phyloP scores from a whole-genome alignment of 2,329 filamentous ascomycete species.

The Ophiocordyceps camponoti-rufipedis region DNA sequence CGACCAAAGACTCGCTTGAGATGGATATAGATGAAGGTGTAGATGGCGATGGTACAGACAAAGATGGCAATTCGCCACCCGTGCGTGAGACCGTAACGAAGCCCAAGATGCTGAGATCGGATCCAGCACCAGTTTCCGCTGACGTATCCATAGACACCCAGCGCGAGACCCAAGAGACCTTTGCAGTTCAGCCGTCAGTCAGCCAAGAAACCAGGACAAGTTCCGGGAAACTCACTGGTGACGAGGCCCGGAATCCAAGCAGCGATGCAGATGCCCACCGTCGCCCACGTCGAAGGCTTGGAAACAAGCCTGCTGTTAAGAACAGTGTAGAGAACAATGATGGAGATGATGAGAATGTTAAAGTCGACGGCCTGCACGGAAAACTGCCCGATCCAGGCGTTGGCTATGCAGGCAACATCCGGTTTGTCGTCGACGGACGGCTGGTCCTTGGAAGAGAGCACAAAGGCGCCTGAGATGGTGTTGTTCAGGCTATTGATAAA shows the following conservation, averaged over 20 bases:
- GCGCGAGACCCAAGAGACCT: conserved; percentile 1
- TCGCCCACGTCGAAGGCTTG: conserved; percentile 10
- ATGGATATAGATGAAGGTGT: conserved; percentile 17
- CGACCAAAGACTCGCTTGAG: conserved; percentile 4
- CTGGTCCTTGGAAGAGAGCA: conserved; percentile 10
- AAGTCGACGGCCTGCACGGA: conserved; percentile 24
- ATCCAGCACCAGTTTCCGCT: conserved; percentile 29
- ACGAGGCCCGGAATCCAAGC: conserved; percentile 22
- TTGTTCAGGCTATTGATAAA: conserved; percentile 24
- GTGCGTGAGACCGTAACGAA: conserved; percentile 22
- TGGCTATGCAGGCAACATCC: conserved; percentile 15
- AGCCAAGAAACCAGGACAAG: too few relatives aligned
- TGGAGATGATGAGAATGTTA: conserved; percentile 23
- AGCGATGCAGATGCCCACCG: conserved; percentile 15
- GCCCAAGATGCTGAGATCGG: conserved; percentile 9
- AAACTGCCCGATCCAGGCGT: conserved; percentile 25
- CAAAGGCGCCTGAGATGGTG: conserved; percentile 19
- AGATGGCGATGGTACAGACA: conserved; percentile 17
- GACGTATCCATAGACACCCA: conserved; percentile 12
- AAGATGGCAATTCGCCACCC: conserved; percentile 24
- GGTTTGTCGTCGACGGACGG: conserved; percentile 7
- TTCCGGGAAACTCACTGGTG: conserved; percentile 11
- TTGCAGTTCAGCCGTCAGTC: neutral
- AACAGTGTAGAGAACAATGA: conserved; percentile 22
- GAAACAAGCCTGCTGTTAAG: conserved; percentile 14